Percentiles rank a stretch among this genome's conserved stretches.
Evolutionary conservation across 805 yeast species (phyloP).

Genomic region (Zygosaccharomyces kombuchaensis): DNA sequence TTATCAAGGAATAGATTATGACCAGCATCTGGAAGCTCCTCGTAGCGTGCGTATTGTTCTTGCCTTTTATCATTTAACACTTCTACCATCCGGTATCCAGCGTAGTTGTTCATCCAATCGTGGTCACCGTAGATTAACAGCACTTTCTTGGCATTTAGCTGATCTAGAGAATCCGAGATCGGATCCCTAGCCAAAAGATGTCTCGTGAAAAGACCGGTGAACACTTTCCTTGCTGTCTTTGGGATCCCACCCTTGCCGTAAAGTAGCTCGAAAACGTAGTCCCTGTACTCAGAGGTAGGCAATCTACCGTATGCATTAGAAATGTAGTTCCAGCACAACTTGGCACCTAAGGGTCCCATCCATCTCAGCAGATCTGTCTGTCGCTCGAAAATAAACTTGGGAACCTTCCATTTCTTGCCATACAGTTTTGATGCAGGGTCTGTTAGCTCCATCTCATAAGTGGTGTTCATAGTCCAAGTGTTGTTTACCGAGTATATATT

Average conservation of each 20-base stretch:
- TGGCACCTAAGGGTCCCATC: conserved; percentile 42
- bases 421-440: conserved; percentile 39
- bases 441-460: conserved; percentile 36
- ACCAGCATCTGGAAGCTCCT: conserved; percentile 48
- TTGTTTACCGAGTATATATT: conserved; percentile 54
- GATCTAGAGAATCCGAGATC: conserved; percentile 50
- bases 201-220: conserved; percentile 30
- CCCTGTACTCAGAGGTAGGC: conserved; percentile 25
- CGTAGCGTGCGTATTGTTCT: conserved; percentile 14
- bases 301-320: conserved; percentile 29
- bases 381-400: conserved; percentile 30
- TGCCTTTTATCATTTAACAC: conserved; percentile 11
- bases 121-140: conserved; percentile 57
- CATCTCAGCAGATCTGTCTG: conserved; percentile 48
- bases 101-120: conserved; percentile 68
- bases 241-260: conserved; percentile 22
- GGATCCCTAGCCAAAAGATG: conserved; percentile 59
- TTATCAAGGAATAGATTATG: conserved; percentile 77
- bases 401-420: conserved; percentile 29
- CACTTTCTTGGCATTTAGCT: conserved; percentile 36
- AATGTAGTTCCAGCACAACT: conserved; percentile 34
- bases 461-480: conserved; percentile 14
- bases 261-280: conserved; percentile 25
- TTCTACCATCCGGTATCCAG: conserved; percentile 38
- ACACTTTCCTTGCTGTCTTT: conserved; percentile 24